These are phyloP conservation scores for Chaetothyriales sp. DNA, from an alignment of 2,329 filamentous ascomycete species.

Conservation along the genomic window DNA sequence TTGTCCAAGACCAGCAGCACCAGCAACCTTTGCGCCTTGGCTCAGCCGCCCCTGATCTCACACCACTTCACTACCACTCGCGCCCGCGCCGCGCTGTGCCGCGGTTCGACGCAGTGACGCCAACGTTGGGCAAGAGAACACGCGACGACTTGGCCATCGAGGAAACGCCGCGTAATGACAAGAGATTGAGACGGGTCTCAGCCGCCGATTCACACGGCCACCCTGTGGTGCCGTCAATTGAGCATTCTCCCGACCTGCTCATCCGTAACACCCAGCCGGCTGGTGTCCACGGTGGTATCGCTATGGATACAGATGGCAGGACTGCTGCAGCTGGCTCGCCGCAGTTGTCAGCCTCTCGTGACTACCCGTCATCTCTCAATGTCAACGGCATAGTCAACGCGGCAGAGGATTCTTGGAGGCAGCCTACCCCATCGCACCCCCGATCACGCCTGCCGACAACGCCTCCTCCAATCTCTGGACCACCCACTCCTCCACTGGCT, in stretches of 20 bases:
- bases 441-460: conserved; percentile 2
- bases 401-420: neutral
- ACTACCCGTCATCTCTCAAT: neutral
- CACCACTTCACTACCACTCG: conserved; percentile 8
- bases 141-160: neutral
- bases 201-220: neutral
- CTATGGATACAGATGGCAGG: neutral
- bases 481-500: neutral
- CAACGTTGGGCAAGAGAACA: conserved; percentile 9
- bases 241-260: neutral
- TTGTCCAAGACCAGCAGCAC: conserved; percentile 16
- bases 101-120: conserved; percentile 8
- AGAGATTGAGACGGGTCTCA: conserved; percentile 12
- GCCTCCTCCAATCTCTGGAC: neutral
- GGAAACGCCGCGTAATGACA: conserved; percentile 1
- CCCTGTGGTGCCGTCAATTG: neutral
- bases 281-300: neutral
- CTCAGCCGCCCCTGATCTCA: conserved; percentile 15
- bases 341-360: neutral
- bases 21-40: conserved; percentile 10
- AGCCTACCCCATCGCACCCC: neutral
- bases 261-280: neutral
- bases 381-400: neutral
- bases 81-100: conserved; percentile 14
- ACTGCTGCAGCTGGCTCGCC: neutral